Percentiles rank a stretch among this genome's conserved stretches.
Evolutionary conservation across 164 flowering plant genomes (phyloP).

Genomic region (Santalum album): DNA sequence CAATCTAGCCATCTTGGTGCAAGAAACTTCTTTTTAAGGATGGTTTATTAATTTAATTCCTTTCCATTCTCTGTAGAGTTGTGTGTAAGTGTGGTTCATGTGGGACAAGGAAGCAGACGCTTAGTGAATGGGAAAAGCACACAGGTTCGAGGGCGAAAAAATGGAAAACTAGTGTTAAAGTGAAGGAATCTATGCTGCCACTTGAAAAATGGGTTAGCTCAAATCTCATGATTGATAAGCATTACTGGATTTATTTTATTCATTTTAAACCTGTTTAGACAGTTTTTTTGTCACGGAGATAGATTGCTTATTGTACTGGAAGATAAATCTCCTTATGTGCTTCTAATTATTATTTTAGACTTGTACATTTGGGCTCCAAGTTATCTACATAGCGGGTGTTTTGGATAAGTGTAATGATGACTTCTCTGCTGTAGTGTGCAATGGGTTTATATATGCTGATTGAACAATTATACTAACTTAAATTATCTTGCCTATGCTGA

Average conservation of each 20-base stretch:
- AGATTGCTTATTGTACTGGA: neutral
- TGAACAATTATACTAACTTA: too few species aligned
- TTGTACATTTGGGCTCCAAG: too few species aligned
- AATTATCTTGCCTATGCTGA: too few species aligned
- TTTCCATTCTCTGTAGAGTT: neutral
- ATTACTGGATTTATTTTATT: neutral
- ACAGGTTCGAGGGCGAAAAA: slow-evolving; percentile 6
- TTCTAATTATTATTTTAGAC: neutral
- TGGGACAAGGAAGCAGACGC: slow-evolving; percentile 5
- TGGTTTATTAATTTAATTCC: too few species aligned
- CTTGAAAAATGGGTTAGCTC: slow-evolving; percentile 6
- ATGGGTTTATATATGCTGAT: neutral
- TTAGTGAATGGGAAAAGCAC: slow-evolving; percentile 7
- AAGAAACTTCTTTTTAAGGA: too few species aligned
- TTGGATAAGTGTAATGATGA: too few species aligned
- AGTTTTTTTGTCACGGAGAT: neutral
- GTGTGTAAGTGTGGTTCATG: slow-evolving; percentile 1
- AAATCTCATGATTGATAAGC: neutral
- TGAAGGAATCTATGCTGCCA: slow-evolving; percentile 1
- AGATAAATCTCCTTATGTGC: neutral
- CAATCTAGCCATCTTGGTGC: too few species aligned
- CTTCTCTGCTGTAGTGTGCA: neutral
- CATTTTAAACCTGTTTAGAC: neutral
- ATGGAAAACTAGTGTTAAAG: slow-evolving; percentile 7
- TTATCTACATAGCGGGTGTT: too few species aligned